Base-by-base conservation (phyloP, 768 basidiomycete species). In the Lentinus brumalis region DNA sequence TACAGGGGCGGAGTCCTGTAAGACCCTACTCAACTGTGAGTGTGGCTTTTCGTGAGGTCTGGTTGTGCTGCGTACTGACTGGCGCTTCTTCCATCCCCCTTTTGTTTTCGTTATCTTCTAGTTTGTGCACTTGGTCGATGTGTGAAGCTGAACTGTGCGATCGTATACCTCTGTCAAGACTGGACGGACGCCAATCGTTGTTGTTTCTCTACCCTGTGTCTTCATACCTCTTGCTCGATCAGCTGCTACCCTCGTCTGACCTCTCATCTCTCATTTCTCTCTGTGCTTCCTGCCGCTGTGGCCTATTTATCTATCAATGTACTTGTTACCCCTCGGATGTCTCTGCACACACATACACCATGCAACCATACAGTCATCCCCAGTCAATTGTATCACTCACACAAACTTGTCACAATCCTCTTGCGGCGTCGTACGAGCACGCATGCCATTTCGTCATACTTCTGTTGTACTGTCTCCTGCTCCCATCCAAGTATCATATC, bases 21-120 rank as follows among this genome's bases (percentile, higher is more conserved):
- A 75, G 76, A 46, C 88, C 88, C 21, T 91, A 90, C 73, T 79
- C 81, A 14, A 73, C 72, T 52, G 83, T 83, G 58, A 68, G 81
- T 77, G 18, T 11, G 4, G 10, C 32, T 4, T 39, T 15, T 15
- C 32, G 38, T 21, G 35, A 10, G 18, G 45, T 5, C 7, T 35
- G 29, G 8, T 18, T 5, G 54, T 18, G 41, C 46, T 3, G 11
- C 6, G 31, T 31, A 29, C 3, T 29, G 11, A 12, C 18, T 35
- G 38, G 29, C 52, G 50, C 42, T 26, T 12, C 32, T 21, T 55
- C 31, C n/a, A 32, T 46, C 29, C 26, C 45, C 32, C n/a, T 18
- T 21, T n/a, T 3, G 56, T 21, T 6, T 38, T 51, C 30, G 50
- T 18, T 47, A 32, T 26, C 14, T 14, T 30, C 14, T 35, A 69